phyloP scores from a whole-genome alignment of 2,329 filamentous ascomycete species.

The Exophiala sideris region DNA sequence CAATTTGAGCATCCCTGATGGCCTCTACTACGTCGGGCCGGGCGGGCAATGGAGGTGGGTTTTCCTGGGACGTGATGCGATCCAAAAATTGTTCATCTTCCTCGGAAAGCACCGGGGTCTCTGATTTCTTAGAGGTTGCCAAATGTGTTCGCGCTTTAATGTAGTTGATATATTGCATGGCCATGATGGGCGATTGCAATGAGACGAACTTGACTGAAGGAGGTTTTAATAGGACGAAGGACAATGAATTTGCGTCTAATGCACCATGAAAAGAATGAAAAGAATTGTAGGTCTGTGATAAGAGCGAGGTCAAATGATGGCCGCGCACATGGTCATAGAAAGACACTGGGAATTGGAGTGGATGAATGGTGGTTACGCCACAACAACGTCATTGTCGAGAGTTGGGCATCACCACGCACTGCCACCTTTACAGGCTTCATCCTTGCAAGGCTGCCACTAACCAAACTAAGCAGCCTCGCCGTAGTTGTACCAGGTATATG shows the following conservation, averaged over 20 bases:
- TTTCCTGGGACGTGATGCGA: constrained; percentile 46
- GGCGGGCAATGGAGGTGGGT: constrained; percentile 43
- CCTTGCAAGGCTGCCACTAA: not conserved
- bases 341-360: not conserved
- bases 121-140: constrained; percentile 32
- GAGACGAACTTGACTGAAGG: not conserved
- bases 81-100: constrained; percentile 59
- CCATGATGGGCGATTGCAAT: constrained; percentile 2
- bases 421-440: constrained; percentile 5
- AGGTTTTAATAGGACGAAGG: not conserved
- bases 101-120: constrained; percentile 52
- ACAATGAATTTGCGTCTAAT: no score
- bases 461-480: not conserved
- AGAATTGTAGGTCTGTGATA: not conserved
- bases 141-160: constrained; percentile 39
- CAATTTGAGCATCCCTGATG: constrained; percentile 44
- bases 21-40: constrained; percentile 25
- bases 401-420: constrained; percentile 1
- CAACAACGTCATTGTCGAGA: constrained; percentile 10
- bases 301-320: not conserved
- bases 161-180: constrained; percentile 44
- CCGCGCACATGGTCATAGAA: not conserved
- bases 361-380: constrained; percentile 6
- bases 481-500: not conserved
- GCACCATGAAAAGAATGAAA: not conserved